Percentiles rank a stretch among this genome's conserved stretches.
Conservation (phyloP, 2,329 filamentous ascomycete genomes). For the Salinomyces thailandicus region DNA sequence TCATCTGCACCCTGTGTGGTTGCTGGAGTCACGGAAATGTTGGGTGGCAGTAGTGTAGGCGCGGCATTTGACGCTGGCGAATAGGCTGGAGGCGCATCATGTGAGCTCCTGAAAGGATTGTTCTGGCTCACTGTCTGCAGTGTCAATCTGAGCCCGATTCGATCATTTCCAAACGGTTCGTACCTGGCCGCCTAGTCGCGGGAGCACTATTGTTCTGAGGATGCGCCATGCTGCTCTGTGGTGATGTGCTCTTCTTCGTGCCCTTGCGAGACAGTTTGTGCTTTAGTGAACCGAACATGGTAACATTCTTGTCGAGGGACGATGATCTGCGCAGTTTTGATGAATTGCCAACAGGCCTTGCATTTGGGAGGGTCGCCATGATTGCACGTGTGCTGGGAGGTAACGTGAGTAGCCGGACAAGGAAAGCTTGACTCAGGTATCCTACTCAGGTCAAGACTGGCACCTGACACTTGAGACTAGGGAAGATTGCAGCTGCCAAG, state of each 20-base stretch:
- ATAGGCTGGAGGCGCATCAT: constrained; percentile 29
- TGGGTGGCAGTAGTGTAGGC: constrained; percentile 8
- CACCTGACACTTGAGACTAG: no score
- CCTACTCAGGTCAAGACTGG: no score
- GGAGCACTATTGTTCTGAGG: constrained; percentile 13
- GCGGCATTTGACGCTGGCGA: constrained; percentile 34
- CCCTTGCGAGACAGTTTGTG: constrained; percentile 13
- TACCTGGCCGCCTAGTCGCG: constrained; percentile 14
- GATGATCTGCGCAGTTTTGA: constrained; percentile 6
- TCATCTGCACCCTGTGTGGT: constrained; percentile 42
- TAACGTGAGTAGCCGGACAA: background rate
- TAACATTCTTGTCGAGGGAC: constrained; percentile 7
- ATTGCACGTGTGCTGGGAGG: background rate
- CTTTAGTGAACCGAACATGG: constrained; percentile 15
- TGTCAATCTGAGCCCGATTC: background rate
- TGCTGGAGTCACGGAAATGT: constrained; percentile 14
- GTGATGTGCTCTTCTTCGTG: constrained; percentile 1
- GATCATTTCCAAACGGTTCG: no score
- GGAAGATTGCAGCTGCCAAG: no score
- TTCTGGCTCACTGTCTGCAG: background rate
- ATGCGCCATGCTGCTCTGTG: constrained; percentile 6
- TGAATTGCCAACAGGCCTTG: background rate
- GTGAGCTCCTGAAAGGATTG: constrained; percentile 7
- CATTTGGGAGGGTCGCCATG: background rate
- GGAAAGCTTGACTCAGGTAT: no score